Evolutionary conservation across 2,329 filamentous ascomycete species (phyloP).

Genomic region (Colletotrichum viniferum): DNA sequence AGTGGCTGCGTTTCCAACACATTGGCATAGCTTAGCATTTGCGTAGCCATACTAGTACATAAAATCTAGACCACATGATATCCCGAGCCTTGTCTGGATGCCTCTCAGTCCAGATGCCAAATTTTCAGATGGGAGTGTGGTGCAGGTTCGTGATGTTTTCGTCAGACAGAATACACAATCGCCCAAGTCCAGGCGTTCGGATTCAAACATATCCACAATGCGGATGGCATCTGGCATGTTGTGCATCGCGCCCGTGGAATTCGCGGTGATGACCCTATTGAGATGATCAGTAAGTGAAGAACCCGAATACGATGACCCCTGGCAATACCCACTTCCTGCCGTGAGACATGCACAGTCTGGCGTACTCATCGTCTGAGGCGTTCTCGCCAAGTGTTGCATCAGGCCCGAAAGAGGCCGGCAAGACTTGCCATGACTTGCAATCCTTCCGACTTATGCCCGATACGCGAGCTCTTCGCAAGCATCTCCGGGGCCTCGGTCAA

Average conservation of each 20-base stretch:
- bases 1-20: background rate
- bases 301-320: background rate
- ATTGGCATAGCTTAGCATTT: conserved; percentile 18
- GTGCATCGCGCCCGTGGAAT: background rate
- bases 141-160: too few relatives aligned
- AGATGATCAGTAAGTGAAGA: background rate
- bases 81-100: background rate
- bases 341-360: background rate
- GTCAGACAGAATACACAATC: too few relatives aligned
- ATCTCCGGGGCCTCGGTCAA: background rate
- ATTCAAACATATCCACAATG: background rate
- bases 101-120: too few relatives aligned
- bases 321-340: background rate
- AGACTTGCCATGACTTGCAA: background rate
- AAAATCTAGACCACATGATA: background rate
- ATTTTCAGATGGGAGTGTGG: too few relatives aligned
- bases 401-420: background rate
- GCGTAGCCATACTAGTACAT: background rate
- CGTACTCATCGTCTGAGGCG: background rate
- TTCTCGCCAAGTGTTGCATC: background rate
- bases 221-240: too few relatives aligned
- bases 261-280: background rate
- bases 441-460: background rate
- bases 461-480: background rate
- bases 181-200: background rate